Conservation (phyloP, 768 basidiomycete genomes). For the Rhodotorula paludigena region DNA sequence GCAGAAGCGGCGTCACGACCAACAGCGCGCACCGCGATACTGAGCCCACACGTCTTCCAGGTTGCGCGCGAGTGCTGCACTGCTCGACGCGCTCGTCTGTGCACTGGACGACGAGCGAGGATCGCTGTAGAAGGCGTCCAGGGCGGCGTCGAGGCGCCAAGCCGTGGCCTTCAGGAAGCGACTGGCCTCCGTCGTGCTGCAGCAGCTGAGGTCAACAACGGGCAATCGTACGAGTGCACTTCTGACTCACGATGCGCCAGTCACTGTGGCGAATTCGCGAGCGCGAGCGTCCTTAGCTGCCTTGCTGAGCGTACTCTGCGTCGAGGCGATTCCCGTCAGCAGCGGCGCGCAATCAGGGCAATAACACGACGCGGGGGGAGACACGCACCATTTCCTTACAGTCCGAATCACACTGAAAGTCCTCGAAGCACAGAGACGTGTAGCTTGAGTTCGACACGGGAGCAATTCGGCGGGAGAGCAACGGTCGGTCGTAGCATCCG, state of each 20-base stretch:
- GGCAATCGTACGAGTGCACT: no score
- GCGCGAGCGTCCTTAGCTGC: conserved; percentile 34
- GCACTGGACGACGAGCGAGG: not conserved
- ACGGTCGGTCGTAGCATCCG: no score
- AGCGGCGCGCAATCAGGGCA: no score
- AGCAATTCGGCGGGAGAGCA: no score
- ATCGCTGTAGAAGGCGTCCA: conserved; percentile 43
- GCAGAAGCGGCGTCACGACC: not conserved
- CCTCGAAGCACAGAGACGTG: no score
- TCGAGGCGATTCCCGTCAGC: no score
- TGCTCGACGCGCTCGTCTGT: not conserved
- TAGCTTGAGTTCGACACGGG: no score
- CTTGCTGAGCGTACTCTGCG: conserved; percentile 25
- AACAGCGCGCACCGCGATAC: conserved; percentile 60
- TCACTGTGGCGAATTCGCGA: conserved; percentile 40
- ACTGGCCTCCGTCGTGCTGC: conserved; percentile 29
- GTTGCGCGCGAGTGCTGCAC: conserved; percentile 46
- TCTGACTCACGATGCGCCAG: conserved; percentile 38
- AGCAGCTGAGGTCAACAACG: not conserved
- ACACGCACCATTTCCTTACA: not conserved
- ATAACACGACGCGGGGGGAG: no score
- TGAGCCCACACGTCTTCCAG: conserved; percentile 59
- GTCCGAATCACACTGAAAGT: no score
- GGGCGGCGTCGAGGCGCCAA: conserved; percentile 36
- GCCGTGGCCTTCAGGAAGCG: conserved; percentile 29